Percentiles rank a stretch among this genome's conserved stretches.
Evolutionary conservation across 129 eudicot species (phyloP).

Genomic region (Artemisia annua): DNA sequence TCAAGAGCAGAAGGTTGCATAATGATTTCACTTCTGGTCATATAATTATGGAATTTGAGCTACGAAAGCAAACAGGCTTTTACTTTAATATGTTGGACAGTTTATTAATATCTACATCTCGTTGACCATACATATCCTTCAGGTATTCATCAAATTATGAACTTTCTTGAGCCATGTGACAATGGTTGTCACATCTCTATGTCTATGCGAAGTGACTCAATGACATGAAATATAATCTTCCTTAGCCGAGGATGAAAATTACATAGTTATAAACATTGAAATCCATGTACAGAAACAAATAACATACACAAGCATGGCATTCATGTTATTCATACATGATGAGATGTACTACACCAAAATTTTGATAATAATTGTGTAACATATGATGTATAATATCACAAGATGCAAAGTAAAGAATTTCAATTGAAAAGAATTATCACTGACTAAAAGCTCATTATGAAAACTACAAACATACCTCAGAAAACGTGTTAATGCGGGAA

Average conservation of each 20-base stretch:
- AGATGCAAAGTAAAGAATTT: slow-evolving; percentile 31
- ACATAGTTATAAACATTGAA: not conserved
- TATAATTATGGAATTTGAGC: slow-evolving; percentile 4
- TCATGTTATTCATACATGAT: not conserved
- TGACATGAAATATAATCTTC: not conserved
- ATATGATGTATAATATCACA: slow-evolving; percentile 1
- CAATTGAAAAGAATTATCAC: slow-evolving; percentile 47
- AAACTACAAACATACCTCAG: slow-evolving; percentile 74
- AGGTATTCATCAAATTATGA: not conserved
- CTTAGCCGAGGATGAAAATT: not conserved
- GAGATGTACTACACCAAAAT: not conserved
- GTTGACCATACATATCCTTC: not conserved
- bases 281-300: slow-evolving; percentile 3
- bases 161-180: slow-evolving; percentile 6
- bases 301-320: slow-evolving; percentile 7
- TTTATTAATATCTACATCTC: not conserved
- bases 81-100: not conserved
- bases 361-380: not conserved
- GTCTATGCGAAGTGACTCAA: not conserved
- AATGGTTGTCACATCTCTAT: slow-evolving; percentile 8
- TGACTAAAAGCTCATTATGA: slow-evolving; percentile 41
- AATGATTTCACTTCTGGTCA: slow-evolving; percentile 3
- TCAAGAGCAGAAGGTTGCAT: slow-evolving; percentile 1
- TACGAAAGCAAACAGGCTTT: not conserved
- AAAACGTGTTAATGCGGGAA: slow-evolving; percentile 52